Evolutionary conservation across 1,284 basidiomycete genomes (phyloP), one percentile per base, ranked within the genome.

Genomic region (Peniophora sp.): DNA sequence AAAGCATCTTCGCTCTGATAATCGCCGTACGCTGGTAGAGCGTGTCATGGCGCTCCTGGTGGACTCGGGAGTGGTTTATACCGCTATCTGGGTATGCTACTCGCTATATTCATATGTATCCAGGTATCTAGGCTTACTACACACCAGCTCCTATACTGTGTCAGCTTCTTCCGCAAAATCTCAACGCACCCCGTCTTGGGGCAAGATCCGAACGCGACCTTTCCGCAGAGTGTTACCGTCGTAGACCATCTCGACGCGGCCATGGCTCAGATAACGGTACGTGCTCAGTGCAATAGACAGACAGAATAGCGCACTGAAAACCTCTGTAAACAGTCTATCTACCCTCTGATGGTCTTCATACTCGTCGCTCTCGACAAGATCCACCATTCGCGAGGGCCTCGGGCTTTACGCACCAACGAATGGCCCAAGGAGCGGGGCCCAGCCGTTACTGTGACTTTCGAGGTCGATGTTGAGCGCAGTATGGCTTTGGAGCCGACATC

Each of bases 311-410:
- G 5, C n/a, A 20, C 19, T 41, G 16, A 20, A 5, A 20, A 6
- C 5, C 16, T n/a, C 38, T 8, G 8, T 41, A n/a, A n/a, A n/a
- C 38, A 41, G 38, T 5, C n/a, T n/a, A 41, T 41, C 8, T 41
- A 41, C 19, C 38, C 38, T 6, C 16, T 20, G 5, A 41, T 41
- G n/a, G 19, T 41, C 38, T 17, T 41, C 38, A 20, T 41, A 6
- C 16, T 41, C 16, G 38, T 41, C 38, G 38, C 38, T 20, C 38
- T 41, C 5, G 38, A 41, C 16, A 41, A 20, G 19, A n/a, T 16
- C n/a, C 38, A 51, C 72, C 27, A 32, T 32, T 32, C 27, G 12
- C 27, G 27, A 6, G 6, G 27, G 12, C 27, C 6, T 5, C 27
- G 12, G 12, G 12, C 12, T 12, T 32, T 32, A 12, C 27, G 27